Percentiles rank a stretch among this genome's conserved stretches.
These are phyloP conservation scores for Pseudognaphalium luteoalbum DNA, from an alignment of 129 eudicot genomes.

Conservation along the genomic window DNA sequence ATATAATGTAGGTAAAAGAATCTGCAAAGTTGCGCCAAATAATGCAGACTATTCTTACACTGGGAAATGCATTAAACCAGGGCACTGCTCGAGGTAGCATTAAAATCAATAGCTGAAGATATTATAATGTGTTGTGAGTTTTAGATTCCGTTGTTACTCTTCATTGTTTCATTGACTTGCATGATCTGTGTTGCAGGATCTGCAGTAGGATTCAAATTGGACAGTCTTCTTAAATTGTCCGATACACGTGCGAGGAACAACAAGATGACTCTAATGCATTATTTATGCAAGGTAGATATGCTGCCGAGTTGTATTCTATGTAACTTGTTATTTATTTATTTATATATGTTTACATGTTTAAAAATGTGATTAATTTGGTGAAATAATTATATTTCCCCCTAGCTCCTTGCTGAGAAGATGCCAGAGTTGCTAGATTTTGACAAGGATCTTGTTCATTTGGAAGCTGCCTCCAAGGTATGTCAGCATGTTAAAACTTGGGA, in stretches of 20 bases:
- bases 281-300: conserved; percentile 78
- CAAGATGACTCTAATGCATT: conserved; percentile 98
- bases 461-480: conserved; percentile 91
- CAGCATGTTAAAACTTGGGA: conserved; percentile 13
- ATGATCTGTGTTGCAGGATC: conserved; percentile 61
- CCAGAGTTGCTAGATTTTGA: conserved; percentile 91
- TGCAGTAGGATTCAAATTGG: conserved; percentile 93
- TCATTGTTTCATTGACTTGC: background rate
- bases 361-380: conserved; percentile 24
- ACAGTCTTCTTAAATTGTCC: conserved; percentile 88
- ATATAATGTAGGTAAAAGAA: conserved; percentile 66
- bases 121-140: background rate
- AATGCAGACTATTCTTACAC: conserved; percentile 93
- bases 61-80: conserved; percentile 96
- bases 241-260: conserved; percentile 98
- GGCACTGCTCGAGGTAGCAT: conserved; percentile 92
- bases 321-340: too few relatives aligned
- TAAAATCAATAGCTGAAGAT: background rate
- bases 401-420: conserved; percentile 92
- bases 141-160: conserved; percentile 17
- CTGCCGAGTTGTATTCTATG: background rate
- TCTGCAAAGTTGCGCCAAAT: conserved; percentile 83
- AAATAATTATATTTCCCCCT: conserved; percentile 17
- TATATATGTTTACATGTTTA: background rate
- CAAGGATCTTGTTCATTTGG: conserved; percentile 87